Percentiles rank a stretch among this genome's conserved stretches.
phyloP scores from a whole-genome alignment of 495 filamentous ascomycete genomes.

The Aspergillus ellipticus region DNA sequence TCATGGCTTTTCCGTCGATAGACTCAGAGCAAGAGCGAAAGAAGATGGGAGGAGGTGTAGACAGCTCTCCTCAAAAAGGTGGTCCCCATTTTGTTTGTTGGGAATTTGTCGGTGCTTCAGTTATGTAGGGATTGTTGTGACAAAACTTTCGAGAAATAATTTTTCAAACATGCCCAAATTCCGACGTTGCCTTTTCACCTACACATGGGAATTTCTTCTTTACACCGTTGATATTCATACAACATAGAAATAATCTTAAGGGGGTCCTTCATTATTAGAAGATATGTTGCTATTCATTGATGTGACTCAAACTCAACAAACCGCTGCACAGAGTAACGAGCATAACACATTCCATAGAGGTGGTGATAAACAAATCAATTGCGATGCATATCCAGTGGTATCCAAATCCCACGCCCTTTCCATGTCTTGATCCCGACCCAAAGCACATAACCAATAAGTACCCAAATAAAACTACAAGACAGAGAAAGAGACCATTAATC shows the following conservation, averaged over 20 bases:
- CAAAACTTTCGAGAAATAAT: background rate
- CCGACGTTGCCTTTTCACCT: background rate
- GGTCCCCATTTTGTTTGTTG: conserved; percentile 29
- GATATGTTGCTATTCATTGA: too few relatives aligned
- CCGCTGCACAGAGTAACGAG: background rate
- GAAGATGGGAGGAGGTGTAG: background rate
- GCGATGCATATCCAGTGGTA: background rate
- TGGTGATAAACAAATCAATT: background rate
- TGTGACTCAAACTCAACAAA: too few relatives aligned
- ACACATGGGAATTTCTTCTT: background rate
- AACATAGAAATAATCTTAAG: background rate
- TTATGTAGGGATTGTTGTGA: conserved; percentile 8
- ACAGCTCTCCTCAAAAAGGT: background rate
- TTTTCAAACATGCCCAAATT: background rate
- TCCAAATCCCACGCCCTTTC: too few relatives aligned
- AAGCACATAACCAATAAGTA: background rate
- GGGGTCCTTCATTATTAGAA: background rate
- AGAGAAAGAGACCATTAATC: conserved; percentile 6
- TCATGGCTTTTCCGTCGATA: conserved; percentile 26
- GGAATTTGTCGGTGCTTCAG: conserved; percentile 38
- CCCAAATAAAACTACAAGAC: conserved; percentile 4
- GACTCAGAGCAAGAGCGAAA: background rate
- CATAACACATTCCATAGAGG: background rate
- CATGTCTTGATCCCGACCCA: background rate
- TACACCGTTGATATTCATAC: background rate